Evolutionary conservation across 1,139 yeast species (phyloP).

Genomic region (Magnusiomyces ingens): DNA sequence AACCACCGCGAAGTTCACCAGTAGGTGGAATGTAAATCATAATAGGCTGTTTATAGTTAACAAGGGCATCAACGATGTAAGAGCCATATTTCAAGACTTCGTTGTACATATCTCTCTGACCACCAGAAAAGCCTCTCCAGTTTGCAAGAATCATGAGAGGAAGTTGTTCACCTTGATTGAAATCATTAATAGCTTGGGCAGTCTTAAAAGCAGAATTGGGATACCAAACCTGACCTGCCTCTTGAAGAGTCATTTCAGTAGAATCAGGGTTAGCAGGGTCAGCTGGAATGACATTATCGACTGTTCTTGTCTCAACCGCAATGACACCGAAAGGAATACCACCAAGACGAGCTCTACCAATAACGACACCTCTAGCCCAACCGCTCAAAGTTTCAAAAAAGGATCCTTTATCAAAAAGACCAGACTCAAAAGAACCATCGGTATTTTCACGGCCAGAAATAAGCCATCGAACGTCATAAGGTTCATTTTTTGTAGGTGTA

Average conservation of each 20-base stretch:
- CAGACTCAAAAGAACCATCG: constrained; percentile 67
- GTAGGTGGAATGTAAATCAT: constrained; percentile 95
- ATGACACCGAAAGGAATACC: constrained; percentile 98
- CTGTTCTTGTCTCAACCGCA: constrained; percentile 86
- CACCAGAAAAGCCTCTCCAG: constrained; percentile 99
- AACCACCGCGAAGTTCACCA: constrained; percentile 99
- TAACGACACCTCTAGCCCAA: constrained; percentile 98
- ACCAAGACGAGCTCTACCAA: constrained; percentile 97
- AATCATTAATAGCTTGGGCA: constrained; percentile 95
- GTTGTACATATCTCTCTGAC: constrained; percentile 98
- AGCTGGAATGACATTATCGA: constrained; percentile 89
- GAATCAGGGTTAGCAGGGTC: constrained; percentile 98
- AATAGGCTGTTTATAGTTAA: constrained; percentile 92
- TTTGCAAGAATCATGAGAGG: constrained; percentile 96
- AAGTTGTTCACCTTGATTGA: constrained; percentile 94
- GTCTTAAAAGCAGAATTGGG: constrained; percentile 99
- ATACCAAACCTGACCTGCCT: constrained; percentile 99
- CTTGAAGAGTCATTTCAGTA: constrained; percentile 79
- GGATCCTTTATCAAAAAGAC: constrained; percentile 85
- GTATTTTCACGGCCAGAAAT: constrained; percentile 72
- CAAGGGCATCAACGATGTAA: constrained; percentile 92
- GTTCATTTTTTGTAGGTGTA: constrained; percentile 62
- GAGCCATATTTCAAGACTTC: constrained; percentile 97
- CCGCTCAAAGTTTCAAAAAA: constrained; percentile 97
- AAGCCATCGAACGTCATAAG: constrained; percentile 93